Percentiles rank a stretch among this genome's conserved stretches.
Evolutionary conservation across 331 rosid genomes (phyloP).

Genomic region (Phaseolus coccineus): DNA sequence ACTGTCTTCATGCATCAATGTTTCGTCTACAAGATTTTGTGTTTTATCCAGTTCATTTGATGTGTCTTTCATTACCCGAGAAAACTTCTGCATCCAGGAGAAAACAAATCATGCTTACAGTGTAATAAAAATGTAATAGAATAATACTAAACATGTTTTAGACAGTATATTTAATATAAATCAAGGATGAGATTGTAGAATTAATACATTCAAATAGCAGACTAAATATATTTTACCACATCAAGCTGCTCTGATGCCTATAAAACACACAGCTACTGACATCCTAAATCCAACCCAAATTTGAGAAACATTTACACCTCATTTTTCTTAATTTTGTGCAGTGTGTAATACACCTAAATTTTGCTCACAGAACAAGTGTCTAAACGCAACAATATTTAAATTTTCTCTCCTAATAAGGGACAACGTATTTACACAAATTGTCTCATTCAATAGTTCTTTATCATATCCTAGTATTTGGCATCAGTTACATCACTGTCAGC

Average conservation of each 20-base stretch:
- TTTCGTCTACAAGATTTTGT: constrained; percentile 51
- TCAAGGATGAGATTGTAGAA: constrained; percentile 26
- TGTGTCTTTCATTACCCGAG: constrained; percentile 56
- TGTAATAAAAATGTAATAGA: constrained; percentile 33
- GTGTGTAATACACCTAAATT: constrained; percentile 2
- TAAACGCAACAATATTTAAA: constrained; percentile 5
- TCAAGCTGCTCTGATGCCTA: constrained; percentile 13
- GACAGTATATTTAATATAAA: constrained; percentile 21
- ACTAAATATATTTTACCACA: constrained; percentile 18
- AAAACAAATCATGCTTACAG: constrained; percentile 39
- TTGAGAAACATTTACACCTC: not conserved
- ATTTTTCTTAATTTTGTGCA: constrained; percentile 14
- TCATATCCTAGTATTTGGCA: not conserved
- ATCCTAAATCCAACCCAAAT: constrained; percentile 29
- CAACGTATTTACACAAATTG: constrained; percentile 12
- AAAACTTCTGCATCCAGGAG: constrained; percentile 63
- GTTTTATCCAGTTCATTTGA: constrained; percentile 57
- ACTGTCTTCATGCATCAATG: constrained; percentile 51
- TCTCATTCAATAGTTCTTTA: constrained; percentile 31
- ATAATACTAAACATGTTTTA: constrained; percentile 11
- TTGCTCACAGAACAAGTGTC: not conserved
- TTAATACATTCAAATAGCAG: constrained; percentile 23
- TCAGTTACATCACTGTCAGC: not conserved
- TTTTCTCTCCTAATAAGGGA: constrained; percentile 11
- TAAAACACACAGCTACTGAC: constrained; percentile 19